Conservation (phyloP, 2,329 filamentous ascomycete species). For the Pseudocercospora crystallina region DNA sequence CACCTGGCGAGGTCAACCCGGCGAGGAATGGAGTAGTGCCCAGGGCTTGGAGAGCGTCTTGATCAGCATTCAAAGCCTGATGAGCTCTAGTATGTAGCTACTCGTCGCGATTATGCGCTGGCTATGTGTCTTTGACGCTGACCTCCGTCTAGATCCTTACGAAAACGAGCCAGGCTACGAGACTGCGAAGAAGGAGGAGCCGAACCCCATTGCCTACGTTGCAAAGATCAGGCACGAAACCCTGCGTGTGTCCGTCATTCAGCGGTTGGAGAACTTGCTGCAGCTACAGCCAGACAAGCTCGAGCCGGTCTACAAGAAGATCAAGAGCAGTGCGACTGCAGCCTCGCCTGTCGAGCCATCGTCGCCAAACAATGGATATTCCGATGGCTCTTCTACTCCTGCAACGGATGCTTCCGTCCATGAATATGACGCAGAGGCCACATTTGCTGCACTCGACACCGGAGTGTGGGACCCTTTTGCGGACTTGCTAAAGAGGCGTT, state of each 20-base stretch:
- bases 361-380: slow-evolving; percentile 10
- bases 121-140: too few relatives aligned
- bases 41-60: slow-evolving; percentile 93
- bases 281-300: slow-evolving; percentile 53
- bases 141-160: slow-evolving; percentile 49
- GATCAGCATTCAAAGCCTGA: slow-evolving; percentile 92
- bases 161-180: slow-evolving; percentile 91
- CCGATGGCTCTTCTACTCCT: slow-evolving; percentile 21
- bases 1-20: slow-evolving; percentile 87
- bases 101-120: slow-evolving; percentile 57
- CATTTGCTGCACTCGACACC: slow-evolving; percentile 28
- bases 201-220: slow-evolving; percentile 29
- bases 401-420: slow-evolving; percentile 20
- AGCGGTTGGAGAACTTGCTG: slow-evolving; percentile 78
- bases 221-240: slow-evolving; percentile 85
- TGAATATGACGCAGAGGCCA: slow-evolving; percentile 44
- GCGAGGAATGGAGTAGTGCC: slow-evolving; percentile 94
- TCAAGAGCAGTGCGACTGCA: slow-evolving; percentile 15
- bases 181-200: slow-evolving; percentile 31
- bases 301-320: slow-evolving; percentile 19
- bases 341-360: slow-evolving; percentile 10
- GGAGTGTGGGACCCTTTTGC: slow-evolving; percentile 80
- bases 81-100: slow-evolving; percentile 67
- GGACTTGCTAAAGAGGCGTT: slow-evolving; percentile 85
- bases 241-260: slow-evolving; percentile 79